Percentiles rank a stretch among this genome's conserved stretches.
phyloP scores from a whole-genome alignment of 140 eudicot genomes.

The Anethum foeniculum region DNA sequence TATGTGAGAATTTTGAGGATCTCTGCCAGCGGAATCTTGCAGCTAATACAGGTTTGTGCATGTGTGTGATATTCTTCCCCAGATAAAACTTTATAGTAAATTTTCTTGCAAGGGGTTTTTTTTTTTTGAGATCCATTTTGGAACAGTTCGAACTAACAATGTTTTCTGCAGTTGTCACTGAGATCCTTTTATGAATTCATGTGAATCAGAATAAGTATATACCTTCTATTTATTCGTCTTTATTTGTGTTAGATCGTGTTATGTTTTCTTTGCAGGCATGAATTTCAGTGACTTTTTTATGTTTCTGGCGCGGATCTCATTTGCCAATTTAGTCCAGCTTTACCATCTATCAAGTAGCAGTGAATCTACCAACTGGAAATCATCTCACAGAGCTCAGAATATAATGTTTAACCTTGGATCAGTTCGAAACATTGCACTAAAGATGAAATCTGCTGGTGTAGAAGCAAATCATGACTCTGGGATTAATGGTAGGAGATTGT shows the following conservation, averaged over 20 bases:
- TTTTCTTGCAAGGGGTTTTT: neutral
- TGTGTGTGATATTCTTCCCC: neutral
- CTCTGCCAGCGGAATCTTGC: conserved; percentile 98
- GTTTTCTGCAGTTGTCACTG: neutral
- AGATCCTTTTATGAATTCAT: neutral
- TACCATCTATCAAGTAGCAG: conserved; percentile 22
- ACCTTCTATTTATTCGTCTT: conserved; percentile 5
- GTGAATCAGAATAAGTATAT: neutral
- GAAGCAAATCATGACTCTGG: conserved; percentile 28
- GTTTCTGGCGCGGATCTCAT: conserved; percentile 52
- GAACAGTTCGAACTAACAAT: neutral
- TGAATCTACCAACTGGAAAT: conserved; percentile 3
- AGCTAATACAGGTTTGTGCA: conserved; percentile 64
- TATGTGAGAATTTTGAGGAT: conserved; percentile 88
- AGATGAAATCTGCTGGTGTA: conserved; percentile 42
- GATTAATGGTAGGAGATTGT: conserved; percentile 24
- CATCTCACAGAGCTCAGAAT: conserved; percentile 35
- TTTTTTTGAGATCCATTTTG: neutral
- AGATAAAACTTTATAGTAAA: neutral
- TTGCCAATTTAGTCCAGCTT: conserved; percentile 66
- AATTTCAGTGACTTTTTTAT: conserved; percentile 73
- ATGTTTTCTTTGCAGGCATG: conserved; percentile 48
- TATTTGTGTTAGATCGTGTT: neutral
- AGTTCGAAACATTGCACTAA: conserved; percentile 32
- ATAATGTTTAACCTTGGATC: conserved; percentile 51